These are phyloP conservation scores for Inga leiocalycina DNA, from an alignment of 306 rosid genomes.

Conservation along the genomic window DNA sequence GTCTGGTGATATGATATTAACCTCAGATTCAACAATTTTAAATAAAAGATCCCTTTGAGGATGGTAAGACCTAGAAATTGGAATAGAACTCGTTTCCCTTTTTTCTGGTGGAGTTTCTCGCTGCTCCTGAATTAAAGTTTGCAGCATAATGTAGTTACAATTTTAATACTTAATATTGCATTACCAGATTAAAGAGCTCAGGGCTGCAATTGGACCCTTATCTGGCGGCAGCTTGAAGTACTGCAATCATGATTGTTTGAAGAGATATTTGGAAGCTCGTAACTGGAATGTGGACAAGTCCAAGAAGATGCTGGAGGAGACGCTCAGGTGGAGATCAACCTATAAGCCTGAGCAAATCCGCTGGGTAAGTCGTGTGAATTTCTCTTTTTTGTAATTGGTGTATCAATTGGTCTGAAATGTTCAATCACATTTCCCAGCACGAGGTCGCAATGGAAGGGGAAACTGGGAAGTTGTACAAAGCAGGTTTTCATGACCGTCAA, in stretches of 20 bases:
- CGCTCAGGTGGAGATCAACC: conserved; percentile 76
- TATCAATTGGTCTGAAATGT: conserved; percentile 25
- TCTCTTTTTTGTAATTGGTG: conserved; percentile 1
- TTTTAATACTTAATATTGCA: conserved; percentile 17
- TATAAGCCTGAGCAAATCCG: conserved; percentile 86
- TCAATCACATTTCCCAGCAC: conserved; percentile 32
- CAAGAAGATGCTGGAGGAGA: conserved; percentile 76
- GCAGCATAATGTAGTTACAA: conserved; percentile 1
- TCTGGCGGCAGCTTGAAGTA: conserved; percentile 69
- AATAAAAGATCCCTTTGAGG: neutral
- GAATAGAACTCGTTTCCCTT: neutral
- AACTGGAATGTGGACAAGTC: conserved; percentile 81
- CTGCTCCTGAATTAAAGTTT: neutral
- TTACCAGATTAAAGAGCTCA: conserved; percentile 68
- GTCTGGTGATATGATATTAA: conserved; percentile 17
- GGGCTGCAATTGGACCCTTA: conserved; percentile 64
- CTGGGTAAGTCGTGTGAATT: conserved; percentile 76
- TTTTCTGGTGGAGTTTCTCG: neutral
- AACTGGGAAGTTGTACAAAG: conserved; percentile 78
- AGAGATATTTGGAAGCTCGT: conserved; percentile 80
- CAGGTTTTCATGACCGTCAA: conserved; percentile 69
- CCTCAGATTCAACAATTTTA: neutral
- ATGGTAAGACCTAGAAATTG: neutral
- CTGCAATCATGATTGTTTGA: conserved; percentile 68
- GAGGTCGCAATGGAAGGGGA: conserved; percentile 57